Evolutionary conservation across 306 rosid species (phyloP).

Genomic region (Urtica urens): DNA sequence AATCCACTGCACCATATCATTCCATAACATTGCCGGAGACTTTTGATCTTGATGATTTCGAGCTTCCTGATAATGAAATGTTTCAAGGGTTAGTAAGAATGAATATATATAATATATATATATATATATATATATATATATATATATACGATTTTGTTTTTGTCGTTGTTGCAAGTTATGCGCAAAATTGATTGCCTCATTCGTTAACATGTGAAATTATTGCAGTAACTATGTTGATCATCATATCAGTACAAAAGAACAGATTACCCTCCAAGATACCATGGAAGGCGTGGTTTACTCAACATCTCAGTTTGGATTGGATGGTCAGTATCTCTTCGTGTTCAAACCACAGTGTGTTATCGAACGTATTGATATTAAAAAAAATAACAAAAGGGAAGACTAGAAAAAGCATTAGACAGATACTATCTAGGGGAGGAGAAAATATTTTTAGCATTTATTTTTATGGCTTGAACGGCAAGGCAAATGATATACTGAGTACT

Average conservation of each 20-base stretch:
- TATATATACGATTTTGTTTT: slow-evolving; percentile 3
- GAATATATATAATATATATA: too few species aligned
- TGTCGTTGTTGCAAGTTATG: slow-evolving; percentile 12
- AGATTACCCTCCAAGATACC: slow-evolving; percentile 92
- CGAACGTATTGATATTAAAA: background rate
- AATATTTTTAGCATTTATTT: too few species aligned
- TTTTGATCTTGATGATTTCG: slow-evolving; percentile 99
- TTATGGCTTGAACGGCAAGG: too few species aligned
- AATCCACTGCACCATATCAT: slow-evolving; percentile 99
- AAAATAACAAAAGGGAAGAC: background rate
- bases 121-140: slow-evolving; percentile 13
- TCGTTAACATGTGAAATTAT: slow-evolving; percentile 23
- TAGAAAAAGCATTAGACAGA: too few species aligned
- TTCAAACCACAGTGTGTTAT: too few species aligned
- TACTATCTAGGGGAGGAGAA: too few species aligned
- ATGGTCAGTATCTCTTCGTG: slow-evolving; percentile 52
- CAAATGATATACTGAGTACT: too few species aligned
- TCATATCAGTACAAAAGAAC: slow-evolving; percentile 88
- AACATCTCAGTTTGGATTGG: slow-evolving; percentile 95
- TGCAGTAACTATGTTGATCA: slow-evolving; percentile 95
- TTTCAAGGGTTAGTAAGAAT: slow-evolving; percentile 91
- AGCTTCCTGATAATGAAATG: slow-evolving; percentile 87
- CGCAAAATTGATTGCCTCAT: too few species aligned
- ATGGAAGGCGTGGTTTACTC: slow-evolving; percentile 91
- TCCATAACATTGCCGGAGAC: slow-evolving; percentile 97